Evolutionary conservation across 179 eudicot genomes (phyloP), one percentile per base, ranked within the genome.

Genomic region (Drosera spatulata): DNA sequence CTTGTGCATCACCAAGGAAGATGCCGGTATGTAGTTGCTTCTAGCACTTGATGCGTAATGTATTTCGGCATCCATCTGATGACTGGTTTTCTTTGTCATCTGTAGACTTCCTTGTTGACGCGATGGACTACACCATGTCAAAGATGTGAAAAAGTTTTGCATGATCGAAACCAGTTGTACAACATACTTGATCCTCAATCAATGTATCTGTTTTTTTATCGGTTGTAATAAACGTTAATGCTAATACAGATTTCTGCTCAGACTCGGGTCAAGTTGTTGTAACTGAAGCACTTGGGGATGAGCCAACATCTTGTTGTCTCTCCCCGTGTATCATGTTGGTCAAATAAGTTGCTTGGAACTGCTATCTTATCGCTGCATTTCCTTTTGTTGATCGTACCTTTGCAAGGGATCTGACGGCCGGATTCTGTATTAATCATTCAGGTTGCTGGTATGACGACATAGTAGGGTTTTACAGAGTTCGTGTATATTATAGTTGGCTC

Each of bases 281-380:
- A 15, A 4, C 15, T 37, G 40, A 39, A 41, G 6, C 5, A 46
- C 62, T 41, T 41, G 42, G 66, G 55, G 79, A 60, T 70, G 86
- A 79, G 88, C 53, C 91, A 82, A 79, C 91, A 87, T 67, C 91
- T 85, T 80, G 88, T 78, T 85, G 95, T 61, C 86, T 86, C 82
- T 73, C 66, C 39, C 42, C 46, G 33, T 22, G 33, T 22, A 22
- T 22, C 33, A 22, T 22, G 33, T 22, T 22, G 33, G 33, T 22
- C 33, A 22, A 22, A 22, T 0, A 22, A 22, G 33, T 22, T 22
- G 33, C 33, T 22, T 22, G 33, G 33, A 22, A 22, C 33, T 22
- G 33, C 33, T 22, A 22, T 22, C 33, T 22, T 22, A 0, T 22
- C 33, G 33, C 1, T 22, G 33, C 33, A 22, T 22, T 22, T 22